Evolutionary conservation across 225 moss, liverwort and hornwort species (phyloP), one percentile per base, ranked within the genome.

Genomic region (Lunularia cruciata): DNA sequence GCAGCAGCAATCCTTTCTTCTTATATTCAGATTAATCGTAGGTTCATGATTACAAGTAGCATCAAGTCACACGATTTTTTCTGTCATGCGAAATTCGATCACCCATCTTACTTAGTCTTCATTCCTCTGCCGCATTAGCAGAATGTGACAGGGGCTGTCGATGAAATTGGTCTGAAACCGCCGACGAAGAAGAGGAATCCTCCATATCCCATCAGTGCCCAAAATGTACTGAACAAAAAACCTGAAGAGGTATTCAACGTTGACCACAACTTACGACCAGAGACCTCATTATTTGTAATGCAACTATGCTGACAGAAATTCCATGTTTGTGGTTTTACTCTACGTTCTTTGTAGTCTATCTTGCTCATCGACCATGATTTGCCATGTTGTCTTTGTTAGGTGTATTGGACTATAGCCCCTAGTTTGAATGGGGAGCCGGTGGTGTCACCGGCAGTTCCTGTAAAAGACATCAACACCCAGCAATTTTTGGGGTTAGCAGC

Each of bases 401-500:
- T 76, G n/a, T 68, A 38, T 68, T 80, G 76, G 76, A 80, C 76
- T 3, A 72, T 80, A 33, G 72, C 69, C n/a, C 57, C 48, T 2
- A 76, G 67, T 48, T 31, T 46, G 30, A 18, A 57, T 18, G 76
- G 76, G 30, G 59, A 72, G 40, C 76, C 76, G 2, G 76, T 76
- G 13, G 68, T 80, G 49, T 72, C 76, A 16, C 80, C 80, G 30
- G 80, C 76, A 32, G 52, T 80, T 56, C 80, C 80, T 8, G 27
- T 47, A 10, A 48, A 19, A 40, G 57, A 72, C 8, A 18, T 62
- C n/a, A 0, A 7, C 43, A 72, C 72, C 3, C 0, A 43, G 3
- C 6, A 36, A 0, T 14, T 69, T 38, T 22, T 76, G 27, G 80
- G 80, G 47, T 39, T 76, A 30, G 48, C 72, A 68, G 75, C 80